phyloP scores from a whole-genome alignment of 305 asterid species.

The Rubia tinctorum region DNA sequence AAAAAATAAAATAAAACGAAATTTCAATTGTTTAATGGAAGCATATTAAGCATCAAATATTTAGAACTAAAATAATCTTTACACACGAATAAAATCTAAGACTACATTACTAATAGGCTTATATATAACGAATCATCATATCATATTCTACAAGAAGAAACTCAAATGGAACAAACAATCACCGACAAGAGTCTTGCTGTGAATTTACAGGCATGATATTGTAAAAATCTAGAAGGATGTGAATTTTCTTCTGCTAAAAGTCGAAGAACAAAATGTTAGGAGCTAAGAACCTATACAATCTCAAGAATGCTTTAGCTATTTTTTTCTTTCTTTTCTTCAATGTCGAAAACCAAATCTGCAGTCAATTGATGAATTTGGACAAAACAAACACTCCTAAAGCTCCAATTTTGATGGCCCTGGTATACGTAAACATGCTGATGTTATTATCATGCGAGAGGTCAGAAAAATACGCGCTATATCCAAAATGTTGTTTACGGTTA shows the following conservation, averaged over 20 bases:
- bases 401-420: slow-evolving; percentile 54
- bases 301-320: slow-evolving; percentile 29
- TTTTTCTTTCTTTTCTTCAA: slow-evolving; percentile 20
- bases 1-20: too few relatives aligned
- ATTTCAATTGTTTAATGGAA: too few relatives aligned
- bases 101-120: slow-evolving; percentile 1
- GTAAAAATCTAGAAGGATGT: slow-evolving; percentile 26
- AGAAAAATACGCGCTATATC: not conserved
- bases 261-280: slow-evolving; percentile 68
- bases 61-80: too few relatives aligned
- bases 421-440: slow-evolving; percentile 2
- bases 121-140: slow-evolving; percentile 19
- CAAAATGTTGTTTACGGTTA: not conserved
- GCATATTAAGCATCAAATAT: too few relatives aligned
- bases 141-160: slow-evolving; percentile 22
- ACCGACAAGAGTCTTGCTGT: slow-evolving; percentile 22
- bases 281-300: slow-evolving; percentile 60
- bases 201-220: slow-evolving; percentile 34
- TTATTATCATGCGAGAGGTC: not conserved
- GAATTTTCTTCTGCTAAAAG: slow-evolving; percentile 78
- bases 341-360: slow-evolving; percentile 31
- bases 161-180: slow-evolving; percentile 32
- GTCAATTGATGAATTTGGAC: slow-evolving; percentile 26
- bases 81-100: slow-evolving; percentile 1
- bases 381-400: slow-evolving; percentile 35